Evolutionary conservation across 441 rosid genomes (phyloP).

Genomic region (Capsella rubella): DNA sequence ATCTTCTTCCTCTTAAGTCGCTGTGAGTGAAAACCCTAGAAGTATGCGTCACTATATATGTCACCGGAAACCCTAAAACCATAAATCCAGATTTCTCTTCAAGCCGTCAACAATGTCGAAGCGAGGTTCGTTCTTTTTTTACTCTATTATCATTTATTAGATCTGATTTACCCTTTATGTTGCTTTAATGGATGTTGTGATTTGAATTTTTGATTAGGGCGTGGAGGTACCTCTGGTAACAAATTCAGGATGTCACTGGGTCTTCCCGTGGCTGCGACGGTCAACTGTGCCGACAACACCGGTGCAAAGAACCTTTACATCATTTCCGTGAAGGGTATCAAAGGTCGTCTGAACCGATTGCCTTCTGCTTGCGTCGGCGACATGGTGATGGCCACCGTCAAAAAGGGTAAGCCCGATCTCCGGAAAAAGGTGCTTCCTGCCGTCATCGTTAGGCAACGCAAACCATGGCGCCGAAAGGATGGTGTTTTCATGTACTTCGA

Average conservation of each 20-base stretch:
- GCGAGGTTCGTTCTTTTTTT: slow-evolving; percentile 54
- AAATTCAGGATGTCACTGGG: slow-evolving; percentile 95
- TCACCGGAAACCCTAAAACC: neutral
- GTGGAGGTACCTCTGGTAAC: slow-evolving; percentile 90
- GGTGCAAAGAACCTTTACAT: slow-evolving; percentile 90
- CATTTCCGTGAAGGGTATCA: slow-evolving; percentile 80
- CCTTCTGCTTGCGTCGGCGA: slow-evolving; percentile 82
- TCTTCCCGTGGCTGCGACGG: slow-evolving; percentile 90
- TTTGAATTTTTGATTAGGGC: slow-evolving; percentile 47
- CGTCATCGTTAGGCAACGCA: slow-evolving; percentile 75
- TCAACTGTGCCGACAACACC: slow-evolving; percentile 89
- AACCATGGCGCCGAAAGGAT: slow-evolving; percentile 89
- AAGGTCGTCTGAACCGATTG: slow-evolving; percentile 70
- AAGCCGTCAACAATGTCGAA: slow-evolving; percentile 72
- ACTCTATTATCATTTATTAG: neutral
- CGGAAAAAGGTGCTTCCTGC: slow-evolving; percentile 83
- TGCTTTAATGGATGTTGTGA: neutral
- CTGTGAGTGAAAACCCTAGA: slow-evolving; percentile 24
- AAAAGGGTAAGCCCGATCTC: slow-evolving; percentile 78
- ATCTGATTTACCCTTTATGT: neutral
- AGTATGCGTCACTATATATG: neutral
- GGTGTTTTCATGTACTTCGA: slow-evolving; percentile 90
- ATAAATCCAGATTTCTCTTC: neutral
- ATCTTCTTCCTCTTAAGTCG: neutral
- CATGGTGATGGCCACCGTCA: slow-evolving; percentile 86